Percentiles rank a stretch among this genome's conserved stretches.
Evolutionary conservation across 805 yeast species (phyloP).

Genomic region (Yueomyces sp.): DNA sequence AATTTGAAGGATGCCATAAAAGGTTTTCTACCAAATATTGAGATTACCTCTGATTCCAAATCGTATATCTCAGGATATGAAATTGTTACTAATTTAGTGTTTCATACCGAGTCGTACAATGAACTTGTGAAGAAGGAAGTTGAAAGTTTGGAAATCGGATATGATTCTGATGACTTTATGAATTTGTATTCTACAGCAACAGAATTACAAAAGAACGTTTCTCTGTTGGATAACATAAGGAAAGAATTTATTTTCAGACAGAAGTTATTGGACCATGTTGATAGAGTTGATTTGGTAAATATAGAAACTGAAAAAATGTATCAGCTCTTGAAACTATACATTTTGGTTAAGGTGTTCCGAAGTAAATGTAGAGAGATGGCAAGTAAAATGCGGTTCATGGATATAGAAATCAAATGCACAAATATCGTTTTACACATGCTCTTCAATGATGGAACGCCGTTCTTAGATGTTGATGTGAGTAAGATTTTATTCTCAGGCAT

Average conservation of each 20-base stretch:
- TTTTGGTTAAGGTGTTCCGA: constrained; percentile 23
- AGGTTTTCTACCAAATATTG: constrained; percentile 58
- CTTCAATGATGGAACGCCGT: constrained; percentile 42
- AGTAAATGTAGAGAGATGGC: background rate
- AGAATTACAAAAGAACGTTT: constrained; percentile 35
- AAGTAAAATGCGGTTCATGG: background rate
- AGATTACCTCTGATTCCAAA: constrained; percentile 53
- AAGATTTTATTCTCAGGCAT: constrained; percentile 45
- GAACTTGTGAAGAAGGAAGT: constrained; percentile 43
- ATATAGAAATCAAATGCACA: background rate
- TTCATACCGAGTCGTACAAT: constrained; percentile 62
- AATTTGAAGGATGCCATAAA: constrained; percentile 33
- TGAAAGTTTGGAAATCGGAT: constrained; percentile 52
- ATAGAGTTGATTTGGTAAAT: constrained; percentile 30
- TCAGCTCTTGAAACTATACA: constrained; percentile 29
- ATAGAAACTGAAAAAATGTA: constrained; percentile 27
- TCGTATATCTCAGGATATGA: constrained; percentile 60
- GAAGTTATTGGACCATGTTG: constrained; percentile 35
- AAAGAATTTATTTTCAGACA: constrained; percentile 39
- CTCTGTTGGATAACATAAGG: constrained; percentile 28
- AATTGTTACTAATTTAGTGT: constrained; percentile 47
- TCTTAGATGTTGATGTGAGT: constrained; percentile 54
- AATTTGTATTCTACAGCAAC: constrained; percentile 35
- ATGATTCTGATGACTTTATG: constrained; percentile 51
- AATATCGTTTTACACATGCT: constrained; percentile 39